Conservation (phyloP, 192 early-diverging fungal genomes). For the Entomortierella chlamydospora region DNA sequence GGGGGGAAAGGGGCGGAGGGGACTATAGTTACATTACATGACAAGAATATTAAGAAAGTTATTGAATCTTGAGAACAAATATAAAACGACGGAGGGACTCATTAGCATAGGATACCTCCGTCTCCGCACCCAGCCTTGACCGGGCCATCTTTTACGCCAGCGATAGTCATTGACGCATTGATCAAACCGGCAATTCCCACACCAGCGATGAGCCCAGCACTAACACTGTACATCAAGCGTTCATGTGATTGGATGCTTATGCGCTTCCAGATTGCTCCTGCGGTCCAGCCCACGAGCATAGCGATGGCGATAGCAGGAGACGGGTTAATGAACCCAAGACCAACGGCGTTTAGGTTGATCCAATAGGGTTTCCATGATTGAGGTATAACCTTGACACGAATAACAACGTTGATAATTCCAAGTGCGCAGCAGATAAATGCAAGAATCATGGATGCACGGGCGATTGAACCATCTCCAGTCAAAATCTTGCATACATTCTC, state of each 20-base stretch:
- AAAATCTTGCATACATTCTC: constrained; percentile 56
- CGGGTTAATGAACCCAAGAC: constrained; percentile 66
- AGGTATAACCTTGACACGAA: constrained; percentile 63
- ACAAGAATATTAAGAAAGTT: too few relatives aligned
- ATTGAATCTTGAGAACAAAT: neutral
- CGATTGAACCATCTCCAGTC: constrained; percentile 54
- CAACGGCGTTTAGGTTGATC: constrained; percentile 69
- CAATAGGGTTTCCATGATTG: constrained; percentile 60
- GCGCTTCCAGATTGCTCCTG: constrained; percentile 58
- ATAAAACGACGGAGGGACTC: neutral
- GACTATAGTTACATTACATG: too few relatives aligned
- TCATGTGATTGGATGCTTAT: constrained; percentile 32
- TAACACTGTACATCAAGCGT: constrained; percentile 56
- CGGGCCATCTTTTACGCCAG: constrained; percentile 38
- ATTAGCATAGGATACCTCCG: constrained; percentile 7
- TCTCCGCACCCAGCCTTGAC: constrained; percentile 26
- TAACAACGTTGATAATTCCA: constrained; percentile 44
- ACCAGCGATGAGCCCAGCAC: constrained; percentile 64
- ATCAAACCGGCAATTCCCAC: constrained; percentile 63
- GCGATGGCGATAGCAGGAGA: constrained; percentile 57
- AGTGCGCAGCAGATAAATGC: constrained; percentile 58
- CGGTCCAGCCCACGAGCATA: constrained; percentile 61
- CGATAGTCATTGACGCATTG: constrained; percentile 59
- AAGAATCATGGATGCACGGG: constrained; percentile 54
- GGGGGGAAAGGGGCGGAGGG: too few relatives aligned